phyloP scores from a whole-genome alignment of 2,329 filamentous ascomycete species.

The Arthrobotrys pseudoclavata region DNA sequence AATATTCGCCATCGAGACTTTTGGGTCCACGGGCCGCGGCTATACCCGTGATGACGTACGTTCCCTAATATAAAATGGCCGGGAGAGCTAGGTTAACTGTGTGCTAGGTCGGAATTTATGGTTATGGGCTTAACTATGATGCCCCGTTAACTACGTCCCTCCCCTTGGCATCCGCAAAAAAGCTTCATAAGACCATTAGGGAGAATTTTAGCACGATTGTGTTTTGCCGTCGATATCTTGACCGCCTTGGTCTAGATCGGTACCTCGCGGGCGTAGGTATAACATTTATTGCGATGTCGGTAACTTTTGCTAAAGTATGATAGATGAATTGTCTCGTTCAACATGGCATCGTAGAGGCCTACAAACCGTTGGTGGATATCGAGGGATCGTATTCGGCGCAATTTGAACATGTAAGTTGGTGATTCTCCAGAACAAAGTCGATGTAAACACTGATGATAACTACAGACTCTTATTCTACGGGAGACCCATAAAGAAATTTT shows the following conservation, averaged over 20 bases:
- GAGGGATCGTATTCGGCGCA: constrained; percentile 94
- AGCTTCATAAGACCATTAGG: constrained; percentile 86
- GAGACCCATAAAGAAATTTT: constrained; percentile 89
- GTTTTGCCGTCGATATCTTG: constrained; percentile 89
- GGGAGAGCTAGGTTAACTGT: constrained; percentile 6
- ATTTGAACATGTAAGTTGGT: constrained; percentile 83
- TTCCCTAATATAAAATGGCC: constrained; percentile 28
- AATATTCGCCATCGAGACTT: constrained; percentile 94
- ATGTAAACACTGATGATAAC: neutral
- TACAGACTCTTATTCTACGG: constrained; percentile 79
- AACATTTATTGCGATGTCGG: constrained; percentile 71
- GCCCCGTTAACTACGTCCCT: constrained; percentile 77
- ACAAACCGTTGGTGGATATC: constrained; percentile 85
- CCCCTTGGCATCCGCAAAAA: constrained; percentile 78
- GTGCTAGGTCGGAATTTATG: constrained; percentile 79
- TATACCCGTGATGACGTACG: constrained; percentile 85
- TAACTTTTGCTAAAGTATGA: constrained; percentile 77
- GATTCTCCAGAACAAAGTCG: neutral
- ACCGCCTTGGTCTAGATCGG: constrained; percentile 93
- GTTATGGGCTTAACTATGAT: constrained; percentile 79
- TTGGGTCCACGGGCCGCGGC: constrained; percentile 88
- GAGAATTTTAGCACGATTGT: constrained; percentile 95
- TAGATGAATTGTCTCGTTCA: constrained; percentile 56
- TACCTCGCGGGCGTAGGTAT: constrained; percentile 78
- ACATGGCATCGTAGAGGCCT: constrained; percentile 79